Base-by-base conservation (phyloP, 2,329 filamentous ascomycete species). In the Xylaria sp. region DNA sequence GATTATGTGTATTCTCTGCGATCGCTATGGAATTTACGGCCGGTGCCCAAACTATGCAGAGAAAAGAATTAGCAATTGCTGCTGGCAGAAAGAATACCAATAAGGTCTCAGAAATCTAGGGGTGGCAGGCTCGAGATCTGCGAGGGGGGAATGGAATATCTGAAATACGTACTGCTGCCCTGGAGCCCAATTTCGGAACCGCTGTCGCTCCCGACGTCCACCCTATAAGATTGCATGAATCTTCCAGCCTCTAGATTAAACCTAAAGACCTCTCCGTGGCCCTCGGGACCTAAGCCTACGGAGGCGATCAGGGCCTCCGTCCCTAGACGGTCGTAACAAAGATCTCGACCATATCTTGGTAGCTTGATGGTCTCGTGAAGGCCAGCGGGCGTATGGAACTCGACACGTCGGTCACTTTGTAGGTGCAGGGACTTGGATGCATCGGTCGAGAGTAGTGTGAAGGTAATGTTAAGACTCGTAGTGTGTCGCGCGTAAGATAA, bases 381-480 rank as follows among this genome's bases (percentile, higher is more conserved):
- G 63, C 93, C 93, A 17, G 69, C 68, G 15, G 64, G 70, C 2
- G 71, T 73, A 35, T 99, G 95, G 69, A 99, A 94, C 75, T 99
- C 93, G 68, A 99, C 85, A 63, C 88, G 90, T 64, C 95, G 89
- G 76, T 99, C 95, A 68, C 89, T 90, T 74, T 99, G 96, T 11
- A 99, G 85, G 75, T 99, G 95, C 33, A 98, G 79, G 31, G 92
- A 96, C 78, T 99, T 99, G 51, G 91, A 90, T 77, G 97, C 97
- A 77, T 99, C 95, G 68, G 87, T 85, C 1, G 93, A 95, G 33
- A 98, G 87, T 5, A 99, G 84, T 33, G 92, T 81, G 75, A 99
- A 98, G 1, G 91, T 96, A 67, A 93, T 89, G 75, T 99, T 99
- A 41, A 98, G 84, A 8, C 91, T 90, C 67, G 91, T 90, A 1